Base-by-base conservation (phyloP, 352 stramenopile genomes). In the Phytophthora melonis region DNA sequence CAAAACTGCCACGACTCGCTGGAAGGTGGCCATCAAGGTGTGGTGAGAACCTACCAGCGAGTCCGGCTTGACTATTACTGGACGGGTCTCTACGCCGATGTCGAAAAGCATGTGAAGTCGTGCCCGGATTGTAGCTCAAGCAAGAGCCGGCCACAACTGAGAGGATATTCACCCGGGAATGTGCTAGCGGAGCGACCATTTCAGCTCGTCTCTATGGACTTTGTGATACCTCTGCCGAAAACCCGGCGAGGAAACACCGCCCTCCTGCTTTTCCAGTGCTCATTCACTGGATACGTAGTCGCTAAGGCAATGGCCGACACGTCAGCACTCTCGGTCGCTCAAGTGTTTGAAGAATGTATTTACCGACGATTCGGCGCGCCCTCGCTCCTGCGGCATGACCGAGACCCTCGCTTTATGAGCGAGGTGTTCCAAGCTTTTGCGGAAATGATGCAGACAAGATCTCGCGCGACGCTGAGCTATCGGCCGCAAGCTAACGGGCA, bases 351-450 rank as follows among this genome's bases (percentile, higher is more conserved):
- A 23, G 55, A 74, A 7, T 63, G 50, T 9, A 25, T 75, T 0
- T 68, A 60, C 27, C 47, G 60, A 50, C 16, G 56, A 3, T 71
- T 64, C 6, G 68, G 68, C 0, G 58, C 68, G 3, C 50, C 45
- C 3, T 55, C 55, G 5, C 32, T 74, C 1, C 61, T 74, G 2
- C 50, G 66, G 1, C 66, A 74, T 25, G 62, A 63, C 47, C 14
- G 54, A 4, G 68, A 70, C 13, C 68, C 68, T 14, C 43, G 61
- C 18, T 74, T 74, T 34, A 64, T 68, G 68, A 61, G 58, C 3
- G 61, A 74, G 14, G 59, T 70, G 1, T 66, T 67, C 34, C 34
- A 54, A 45, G 43, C 50, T 3, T 75, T 75, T 47, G 18, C 50
- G 2, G 53, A 70, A 13, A 61, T 64, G 61, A 69, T 70, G 25